phyloP scores from a whole-genome alignment of 2,329 filamentous ascomycete genomes.

The Graphiopsis chlorocephala region DNA sequence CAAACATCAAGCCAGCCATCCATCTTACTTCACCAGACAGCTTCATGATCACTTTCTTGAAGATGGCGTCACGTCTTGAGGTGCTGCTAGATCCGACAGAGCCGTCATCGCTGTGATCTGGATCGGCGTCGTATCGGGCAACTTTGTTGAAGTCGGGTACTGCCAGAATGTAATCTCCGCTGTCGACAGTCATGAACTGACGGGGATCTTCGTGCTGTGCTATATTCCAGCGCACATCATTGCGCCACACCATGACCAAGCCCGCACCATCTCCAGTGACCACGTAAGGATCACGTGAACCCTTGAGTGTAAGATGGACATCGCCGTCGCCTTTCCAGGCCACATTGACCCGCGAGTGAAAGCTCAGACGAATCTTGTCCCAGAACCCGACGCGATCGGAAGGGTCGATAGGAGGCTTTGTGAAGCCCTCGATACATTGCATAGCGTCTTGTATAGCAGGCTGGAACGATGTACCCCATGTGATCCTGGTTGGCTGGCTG shows the following conservation, averaged over 20 bases:
- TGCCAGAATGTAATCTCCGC: conserved; percentile 90
- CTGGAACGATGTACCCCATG: conserved; percentile 96
- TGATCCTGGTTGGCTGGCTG: conserved; percentile 84
- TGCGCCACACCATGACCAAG: conserved; percentile 98
- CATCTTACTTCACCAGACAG: conserved; percentile 93
- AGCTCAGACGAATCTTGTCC: conserved; percentile 94
- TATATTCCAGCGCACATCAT: conserved; percentile 84
- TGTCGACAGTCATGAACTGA: conserved; percentile 92
- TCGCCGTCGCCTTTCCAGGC: conserved; percentile 95
- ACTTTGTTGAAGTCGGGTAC: conserved; percentile 91
- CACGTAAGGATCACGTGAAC: conserved; percentile 84
- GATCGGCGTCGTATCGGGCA: conserved; percentile 63
- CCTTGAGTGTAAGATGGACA: conserved; percentile 87
- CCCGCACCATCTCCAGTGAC: conserved; percentile 91
- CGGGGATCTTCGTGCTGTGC: conserved; percentile 82
- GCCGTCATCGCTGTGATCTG: conserved; percentile 49
- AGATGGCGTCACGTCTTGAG: conserved; percentile 71
- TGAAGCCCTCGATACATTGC: conserved; percentile 98
- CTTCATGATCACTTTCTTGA: conserved; percentile 99
- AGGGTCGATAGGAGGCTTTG: conserved; percentile 88
- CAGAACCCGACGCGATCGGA: conserved; percentile 96
- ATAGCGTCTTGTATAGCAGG: conserved; percentile 99
- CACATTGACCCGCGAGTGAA: conserved; percentile 85
- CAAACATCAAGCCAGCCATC: conserved; percentile 88
- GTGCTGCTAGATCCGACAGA: conserved; percentile 61